Conservation (phyloP, 108 stramenopile genomes). For the Fistulifera pelliculosa region DNA sequence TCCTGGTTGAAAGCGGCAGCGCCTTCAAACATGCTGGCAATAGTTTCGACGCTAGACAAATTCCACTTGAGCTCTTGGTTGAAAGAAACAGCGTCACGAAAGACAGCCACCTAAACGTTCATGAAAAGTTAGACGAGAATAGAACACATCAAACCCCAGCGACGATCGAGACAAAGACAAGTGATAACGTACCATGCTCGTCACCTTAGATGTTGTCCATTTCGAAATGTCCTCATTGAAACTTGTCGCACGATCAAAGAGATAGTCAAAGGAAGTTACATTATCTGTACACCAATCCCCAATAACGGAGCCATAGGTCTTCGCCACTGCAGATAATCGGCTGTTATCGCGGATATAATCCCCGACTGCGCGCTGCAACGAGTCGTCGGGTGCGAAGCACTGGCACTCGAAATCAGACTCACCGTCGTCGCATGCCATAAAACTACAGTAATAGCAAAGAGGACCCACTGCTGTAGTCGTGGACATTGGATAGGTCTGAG, state of each 20-base stretch:
- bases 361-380: slow-evolving; percentile 7
- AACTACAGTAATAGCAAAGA: slow-evolving; percentile 1
- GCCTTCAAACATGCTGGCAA: slow-evolving; percentile 22
- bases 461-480: neutral
- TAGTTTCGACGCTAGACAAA: slow-evolving; percentile 13
- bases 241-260: slow-evolving; percentile 1
- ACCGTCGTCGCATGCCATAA: no score
- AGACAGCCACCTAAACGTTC: slow-evolving; percentile 10
- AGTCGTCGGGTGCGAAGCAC: no score
- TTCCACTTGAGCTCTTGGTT: slow-evolving; percentile 32
- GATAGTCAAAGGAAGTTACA: slow-evolving; percentile 13
- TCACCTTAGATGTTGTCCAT: slow-evolving; percentile 19
- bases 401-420: no score
- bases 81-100: slow-evolving; percentile 19
- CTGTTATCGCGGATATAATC: slow-evolving; percentile 7
- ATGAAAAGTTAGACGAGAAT: no score
- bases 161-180: no score
- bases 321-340: neutral
- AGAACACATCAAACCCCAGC: no score
- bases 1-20: slow-evolving; percentile 19
- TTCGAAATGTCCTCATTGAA: slow-evolving; percentile 13
- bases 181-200: slow-evolving; percentile 5
- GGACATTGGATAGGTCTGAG: neutral
- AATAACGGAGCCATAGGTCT: neutral
- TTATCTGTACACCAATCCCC: neutral